Conservation (phyloP, 1,139 yeast genomes). For the Taphrina wiesneri region DNA sequence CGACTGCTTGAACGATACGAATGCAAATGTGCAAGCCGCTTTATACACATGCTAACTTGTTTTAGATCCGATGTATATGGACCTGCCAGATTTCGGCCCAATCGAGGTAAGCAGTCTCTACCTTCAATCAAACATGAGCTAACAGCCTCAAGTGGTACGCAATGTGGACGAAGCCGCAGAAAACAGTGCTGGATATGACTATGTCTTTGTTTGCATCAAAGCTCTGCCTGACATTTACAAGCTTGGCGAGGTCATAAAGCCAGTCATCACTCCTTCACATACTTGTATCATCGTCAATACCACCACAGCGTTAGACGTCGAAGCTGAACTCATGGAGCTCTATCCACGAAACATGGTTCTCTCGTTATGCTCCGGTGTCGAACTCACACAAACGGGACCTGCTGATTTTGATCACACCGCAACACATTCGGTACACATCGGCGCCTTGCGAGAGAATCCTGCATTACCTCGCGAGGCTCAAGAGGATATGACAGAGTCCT, state of each 20-base stretch:
- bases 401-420: conserved; percentile 40
- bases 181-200: conserved; percentile 56
- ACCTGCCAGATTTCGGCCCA: conserved; percentile 39
- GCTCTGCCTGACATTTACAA: conserved; percentile 67
- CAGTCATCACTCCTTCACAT: conserved; percentile 54
- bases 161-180: conserved; percentile 52
- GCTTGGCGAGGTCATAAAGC: conserved; percentile 60
- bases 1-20: neutral
- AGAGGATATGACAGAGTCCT: conserved; percentile 40
- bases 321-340: conserved; percentile 57
- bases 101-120: conserved; percentile 30
- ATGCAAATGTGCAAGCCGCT: neutral
- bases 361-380: conserved; percentile 45
- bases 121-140: neutral
- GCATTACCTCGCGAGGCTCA: conserved; percentile 37
- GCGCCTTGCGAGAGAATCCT: conserved; percentile 31
- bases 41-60: neutral
- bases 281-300: conserved; percentile 52
- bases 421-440: conserved; percentile 38
- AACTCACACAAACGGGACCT: conserved; percentile 39
- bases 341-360: conserved; percentile 63
- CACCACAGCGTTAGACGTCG: conserved; percentile 68
- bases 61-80: conserved; percentile 38
- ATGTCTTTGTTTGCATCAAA: conserved; percentile 66
- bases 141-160: conserved; percentile 36